Evolutionary conservation across 306 rosid species (phyloP).

Genomic region (Prunus salicina): DNA sequence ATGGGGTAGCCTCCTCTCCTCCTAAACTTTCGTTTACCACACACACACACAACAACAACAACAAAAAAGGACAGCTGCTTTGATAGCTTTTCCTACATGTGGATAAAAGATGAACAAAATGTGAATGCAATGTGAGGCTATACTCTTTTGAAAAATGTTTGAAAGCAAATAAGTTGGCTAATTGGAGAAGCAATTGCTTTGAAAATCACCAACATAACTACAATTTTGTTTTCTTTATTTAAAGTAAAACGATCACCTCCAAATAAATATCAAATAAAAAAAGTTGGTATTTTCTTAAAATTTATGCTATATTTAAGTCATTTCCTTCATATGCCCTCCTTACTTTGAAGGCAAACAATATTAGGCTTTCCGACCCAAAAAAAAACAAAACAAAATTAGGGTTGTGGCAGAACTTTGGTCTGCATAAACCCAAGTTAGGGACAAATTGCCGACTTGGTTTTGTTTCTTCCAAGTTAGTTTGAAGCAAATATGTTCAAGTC

Average conservation of each 20-base stretch:
- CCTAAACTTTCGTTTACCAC: too few relatives aligned
- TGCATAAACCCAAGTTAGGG: not conserved
- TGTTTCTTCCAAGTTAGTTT: not conserved
- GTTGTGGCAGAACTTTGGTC: not conserved
- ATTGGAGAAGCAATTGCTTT: conserved; percentile 13
- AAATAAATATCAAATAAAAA: too few relatives aligned
- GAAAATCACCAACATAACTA: not conserved
- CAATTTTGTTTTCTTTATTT: conserved; percentile 6
- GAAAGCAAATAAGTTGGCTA: conserved; percentile 16
- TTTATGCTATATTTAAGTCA: too few relatives aligned
- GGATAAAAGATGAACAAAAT: conserved; percentile 15
- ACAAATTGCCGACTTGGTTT: not conserved
- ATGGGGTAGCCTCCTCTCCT: too few relatives aligned
- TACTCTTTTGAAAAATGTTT: not conserved
- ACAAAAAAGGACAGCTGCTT: not conserved
- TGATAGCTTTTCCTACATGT: conserved; percentile 1
- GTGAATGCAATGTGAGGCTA: conserved; percentile 18
- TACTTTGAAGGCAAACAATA: not conserved
- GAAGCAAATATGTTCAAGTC: not conserved
- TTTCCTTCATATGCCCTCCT: not conserved
- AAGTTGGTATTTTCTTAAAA: too few relatives aligned
- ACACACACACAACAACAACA: rapidly evolving
- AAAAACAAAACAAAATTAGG: not conserved
- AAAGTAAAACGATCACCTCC: not conserved
- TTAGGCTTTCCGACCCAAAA: too few relatives aligned